Conservation (phyloP, 805 yeast species). For the Cyberlindnera nakhonratchasimensis region DNA sequence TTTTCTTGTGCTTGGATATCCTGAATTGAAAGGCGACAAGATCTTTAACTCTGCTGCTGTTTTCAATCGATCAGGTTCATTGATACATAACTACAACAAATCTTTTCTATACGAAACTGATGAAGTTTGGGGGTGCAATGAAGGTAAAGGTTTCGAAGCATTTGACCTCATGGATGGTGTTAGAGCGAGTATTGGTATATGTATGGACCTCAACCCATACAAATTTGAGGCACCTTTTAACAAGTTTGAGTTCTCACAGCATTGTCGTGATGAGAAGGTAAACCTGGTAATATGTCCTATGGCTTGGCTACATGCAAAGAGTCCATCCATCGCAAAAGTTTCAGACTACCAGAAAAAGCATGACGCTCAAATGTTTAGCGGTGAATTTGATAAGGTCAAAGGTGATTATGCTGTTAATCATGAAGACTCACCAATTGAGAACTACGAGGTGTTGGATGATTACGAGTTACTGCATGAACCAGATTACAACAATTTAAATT, state of each 20-base stretch:
- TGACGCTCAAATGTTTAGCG: constrained; percentile 9
- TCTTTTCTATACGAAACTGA: constrained; percentile 76
- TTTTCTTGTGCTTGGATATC: constrained; percentile 78
- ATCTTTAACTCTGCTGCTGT: constrained; percentile 74
- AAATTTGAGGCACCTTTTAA: constrained; percentile 77
- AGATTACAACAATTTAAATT: constrained; percentile 50
- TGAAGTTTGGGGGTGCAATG: constrained; percentile 73
- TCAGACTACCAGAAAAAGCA: constrained; percentile 17
- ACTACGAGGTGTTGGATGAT: constrained; percentile 18
- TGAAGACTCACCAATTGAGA: constrained; percentile 4
- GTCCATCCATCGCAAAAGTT: constrained; percentile 35
- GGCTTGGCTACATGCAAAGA: constrained; percentile 71
- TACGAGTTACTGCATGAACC: constrained; percentile 36
- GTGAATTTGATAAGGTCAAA: constrained; percentile 18
- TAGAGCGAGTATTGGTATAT: constrained; percentile 69
- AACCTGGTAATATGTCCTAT: constrained; percentile 71
- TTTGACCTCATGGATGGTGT: constrained; percentile 36
- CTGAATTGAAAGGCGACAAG: constrained; percentile 43
- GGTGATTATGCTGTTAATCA: constrained; percentile 17
- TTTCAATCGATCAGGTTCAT: constrained; percentile 52
- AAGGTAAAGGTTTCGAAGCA: constrained; percentile 55
- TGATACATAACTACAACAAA: constrained; percentile 69
- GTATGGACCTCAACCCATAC: constrained; percentile 93
- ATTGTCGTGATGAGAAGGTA: constrained; percentile 44
- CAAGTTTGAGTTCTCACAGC: constrained; percentile 64